Conservation (phyloP, 2,329 filamentous ascomycete species). For the Onygenales sp. region DNA sequence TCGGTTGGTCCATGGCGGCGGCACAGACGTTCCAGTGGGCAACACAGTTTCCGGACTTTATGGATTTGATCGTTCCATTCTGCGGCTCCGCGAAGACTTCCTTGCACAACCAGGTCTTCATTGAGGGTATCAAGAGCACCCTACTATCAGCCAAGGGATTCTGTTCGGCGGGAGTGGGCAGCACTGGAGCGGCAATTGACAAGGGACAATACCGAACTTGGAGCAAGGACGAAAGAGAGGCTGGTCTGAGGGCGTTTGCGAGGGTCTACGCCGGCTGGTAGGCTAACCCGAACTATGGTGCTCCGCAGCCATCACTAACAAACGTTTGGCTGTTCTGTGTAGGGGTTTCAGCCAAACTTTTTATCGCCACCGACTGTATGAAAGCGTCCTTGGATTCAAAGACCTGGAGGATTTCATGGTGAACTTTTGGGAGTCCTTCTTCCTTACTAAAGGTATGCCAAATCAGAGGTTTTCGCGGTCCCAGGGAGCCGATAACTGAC, state of each 20-base stretch:
- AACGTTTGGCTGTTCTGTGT: not conserved
- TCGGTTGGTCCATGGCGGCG: conserved; percentile 65
- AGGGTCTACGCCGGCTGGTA: conserved; percentile 66
- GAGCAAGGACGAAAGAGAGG: conserved; percentile 43
- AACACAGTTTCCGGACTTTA: conserved; percentile 53
- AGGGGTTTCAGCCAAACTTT: conserved; percentile 72
- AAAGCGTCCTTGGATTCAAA: conserved; percentile 54
- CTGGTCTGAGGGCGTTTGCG: conserved; percentile 60
- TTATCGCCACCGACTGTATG: conserved; percentile 62
- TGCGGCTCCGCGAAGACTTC: conserved; percentile 57
- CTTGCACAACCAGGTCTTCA: conserved; percentile 58
- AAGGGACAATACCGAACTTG: conserved; percentile 38
- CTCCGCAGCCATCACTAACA: not conserved
- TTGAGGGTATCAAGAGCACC: conserved; percentile 54
- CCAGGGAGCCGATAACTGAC: not conserved
- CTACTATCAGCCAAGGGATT: conserved; percentile 49
- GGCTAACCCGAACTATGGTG: conserved; percentile 6
- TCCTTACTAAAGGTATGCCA: conserved; percentile 50
- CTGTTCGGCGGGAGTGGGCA: conserved; percentile 42
- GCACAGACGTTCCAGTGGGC: conserved; percentile 58
- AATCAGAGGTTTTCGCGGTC: not conserved
- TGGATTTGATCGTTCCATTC: conserved; percentile 57
- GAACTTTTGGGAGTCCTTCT: conserved; percentile 69
- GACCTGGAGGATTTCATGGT: conserved; percentile 65
- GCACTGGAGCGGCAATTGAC: conserved; percentile 32